Percentiles rank a stretch among this genome's conserved stretches.
These are phyloP conservation scores for Fusarium papillatum DNA, from an alignment of 2,329 filamentous ascomycete genomes.

Conservation along the genomic window DNA sequence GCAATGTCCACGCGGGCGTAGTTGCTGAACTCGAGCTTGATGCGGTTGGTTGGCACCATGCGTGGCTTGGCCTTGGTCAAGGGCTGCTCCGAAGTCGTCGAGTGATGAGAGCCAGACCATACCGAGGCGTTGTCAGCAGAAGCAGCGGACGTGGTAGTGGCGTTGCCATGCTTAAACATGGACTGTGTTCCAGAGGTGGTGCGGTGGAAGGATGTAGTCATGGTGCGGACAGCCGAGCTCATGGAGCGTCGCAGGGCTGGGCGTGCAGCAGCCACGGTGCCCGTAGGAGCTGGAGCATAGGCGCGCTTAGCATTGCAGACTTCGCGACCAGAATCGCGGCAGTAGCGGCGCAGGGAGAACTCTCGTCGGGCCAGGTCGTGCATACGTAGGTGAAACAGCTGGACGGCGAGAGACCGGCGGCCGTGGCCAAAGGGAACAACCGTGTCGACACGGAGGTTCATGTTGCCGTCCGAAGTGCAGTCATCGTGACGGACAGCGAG, in stretches of 20 bases:
- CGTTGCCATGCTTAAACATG: conserved; percentile 36
- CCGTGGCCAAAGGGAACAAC: conserved; percentile 70
- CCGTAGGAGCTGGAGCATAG: conserved; percentile 54
- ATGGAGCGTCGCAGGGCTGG: conserved; percentile 61
- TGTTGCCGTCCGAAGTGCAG: conserved; percentile 90
- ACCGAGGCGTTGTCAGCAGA: conserved; percentile 39
- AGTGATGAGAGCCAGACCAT: conserved; percentile 42
- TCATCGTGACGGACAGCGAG: conserved; percentile 92
- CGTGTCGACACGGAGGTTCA: conserved; percentile 94
- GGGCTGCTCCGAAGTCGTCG: conserved; percentile 32
- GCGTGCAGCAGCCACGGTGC: conserved; percentile 50
- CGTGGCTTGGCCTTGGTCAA: conserved; percentile 51
- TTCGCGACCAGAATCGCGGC: conserved; percentile 92
- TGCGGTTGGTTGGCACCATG: conserved; percentile 76
- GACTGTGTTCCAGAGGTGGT: conserved; percentile 40
- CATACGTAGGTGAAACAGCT: conserved; percentile 96
- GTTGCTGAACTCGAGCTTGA: conserved; percentile 96
- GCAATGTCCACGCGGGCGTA: conserved; percentile 92
- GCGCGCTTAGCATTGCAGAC: conserved; percentile 88
- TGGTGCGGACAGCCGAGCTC: conserved; percentile 61
- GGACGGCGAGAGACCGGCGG: conserved; percentile 75
- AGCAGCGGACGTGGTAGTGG: conserved; percentile 23
- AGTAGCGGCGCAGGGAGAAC: conserved; percentile 93
- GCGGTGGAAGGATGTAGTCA: conserved; percentile 53
- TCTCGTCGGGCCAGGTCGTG: conserved; percentile 88